A percentile compares a stretch with the other conserved stretches of the same genome.
Conservation (phyloP, 805 yeast genomes). For the Ogataea angusta region DNA sequence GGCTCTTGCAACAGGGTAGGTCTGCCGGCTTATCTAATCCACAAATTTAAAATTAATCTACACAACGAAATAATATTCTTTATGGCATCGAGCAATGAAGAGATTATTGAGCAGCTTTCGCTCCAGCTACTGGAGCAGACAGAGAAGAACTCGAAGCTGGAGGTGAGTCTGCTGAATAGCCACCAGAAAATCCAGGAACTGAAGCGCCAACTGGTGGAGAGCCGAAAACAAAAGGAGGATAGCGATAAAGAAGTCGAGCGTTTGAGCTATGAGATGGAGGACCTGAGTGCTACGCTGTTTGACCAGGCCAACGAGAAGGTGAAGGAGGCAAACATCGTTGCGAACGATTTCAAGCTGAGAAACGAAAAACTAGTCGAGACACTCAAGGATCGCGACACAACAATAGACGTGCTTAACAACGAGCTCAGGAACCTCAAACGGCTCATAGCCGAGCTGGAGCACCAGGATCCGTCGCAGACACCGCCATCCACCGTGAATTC, state of each 20-base stretch:
- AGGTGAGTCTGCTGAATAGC: conserved; percentile 29
- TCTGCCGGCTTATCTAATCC: neutral
- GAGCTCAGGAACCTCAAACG: conserved; percentile 68
- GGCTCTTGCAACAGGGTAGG: too few relatives aligned
- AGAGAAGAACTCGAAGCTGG: conserved; percentile 21
- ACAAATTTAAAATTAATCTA: neutral
- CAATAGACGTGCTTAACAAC: conserved; percentile 60
- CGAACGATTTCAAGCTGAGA: conserved; percentile 55
- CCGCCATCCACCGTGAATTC: neutral
- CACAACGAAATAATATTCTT: neutral
- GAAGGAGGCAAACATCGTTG: conserved; percentile 67
- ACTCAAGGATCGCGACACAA: conserved; percentile 65
- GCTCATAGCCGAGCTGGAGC: conserved; percentile 54
- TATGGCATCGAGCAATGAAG: conserved; percentile 1
- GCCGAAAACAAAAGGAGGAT: conserved; percentile 36
- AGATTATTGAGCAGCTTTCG: conserved; percentile 25
- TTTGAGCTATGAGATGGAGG: conserved; percentile 74
- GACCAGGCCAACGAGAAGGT: conserved; percentile 87
- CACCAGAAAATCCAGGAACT: conserved; percentile 32
- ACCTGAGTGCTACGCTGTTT: conserved; percentile 70
- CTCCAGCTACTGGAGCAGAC: conserved; percentile 28
- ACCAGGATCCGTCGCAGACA: conserved; percentile 15
- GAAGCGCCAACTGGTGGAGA: conserved; percentile 30
- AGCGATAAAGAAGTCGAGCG: conserved; percentile 60
- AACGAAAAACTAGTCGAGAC: conserved; percentile 51